Evolutionary conservation across 768 basidiomycete species (phyloP), one percentile per base, ranked within the genome.

Genomic region (Gloeostereum incarnatum): DNA sequence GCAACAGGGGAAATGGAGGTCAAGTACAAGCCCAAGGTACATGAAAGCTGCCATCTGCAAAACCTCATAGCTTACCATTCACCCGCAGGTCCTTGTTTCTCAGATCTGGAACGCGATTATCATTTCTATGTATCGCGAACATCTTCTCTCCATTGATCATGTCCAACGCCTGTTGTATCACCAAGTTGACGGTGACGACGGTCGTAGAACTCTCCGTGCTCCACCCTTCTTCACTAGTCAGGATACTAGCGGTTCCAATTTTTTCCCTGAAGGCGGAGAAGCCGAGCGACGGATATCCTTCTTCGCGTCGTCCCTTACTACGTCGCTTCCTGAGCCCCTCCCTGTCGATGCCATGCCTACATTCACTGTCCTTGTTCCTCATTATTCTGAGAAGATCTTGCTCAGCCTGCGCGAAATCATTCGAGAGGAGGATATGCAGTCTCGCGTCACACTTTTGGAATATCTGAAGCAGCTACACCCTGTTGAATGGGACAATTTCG

Each of bases 61-160:
- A 1, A 22, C 11, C 13, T 13, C 25, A 23, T 41, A 17, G 33
- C 16, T 47, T 13, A 29, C 41, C 2, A 4, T 31, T 8, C 9
- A n/a, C n/a, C n/a, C n/a, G 18, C 38, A 79, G 75, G 82, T 99
- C 39, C 75, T 99, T 21, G 96, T 99, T 27, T 97, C 93, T 14
- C 96, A 99, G 63, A 83, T 99, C 21, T 99, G 96, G 96, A 99
- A 99, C 58, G 96, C 96, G 31, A 73, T 98, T 61, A 94, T 99
- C 60, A 99, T 99, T 45, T 98, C 94, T 39, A 99, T 99, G 96
- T 99, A 99, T 61, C 82, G 96, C 50, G 96, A 99, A 53, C 96
- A 99, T 62, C 68, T 99, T 35, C 69, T 99, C 26, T 94, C 91
- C 45, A 99, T 99, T 52, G 91, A 97, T 50, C 92, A 99, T 52